Evolutionary conservation across 495 filamentous ascomycete species (phyloP).

Genomic region (Endocarpon pusillum): DNA sequence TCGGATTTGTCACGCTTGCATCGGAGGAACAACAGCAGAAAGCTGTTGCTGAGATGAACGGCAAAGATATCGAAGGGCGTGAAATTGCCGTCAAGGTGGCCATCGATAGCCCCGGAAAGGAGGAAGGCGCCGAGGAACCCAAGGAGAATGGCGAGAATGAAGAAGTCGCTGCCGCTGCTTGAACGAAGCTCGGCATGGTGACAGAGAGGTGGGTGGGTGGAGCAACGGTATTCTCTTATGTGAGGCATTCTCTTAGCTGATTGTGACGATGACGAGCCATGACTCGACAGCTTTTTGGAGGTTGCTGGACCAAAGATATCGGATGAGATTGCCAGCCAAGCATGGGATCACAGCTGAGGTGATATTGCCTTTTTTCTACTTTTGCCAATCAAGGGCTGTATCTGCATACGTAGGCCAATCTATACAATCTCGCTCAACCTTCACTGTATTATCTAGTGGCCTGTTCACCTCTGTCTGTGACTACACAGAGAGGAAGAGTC

Average conservation of each 20-base stretch:
- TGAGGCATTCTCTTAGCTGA: constrained; percentile 1
- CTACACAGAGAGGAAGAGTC: too few species aligned
- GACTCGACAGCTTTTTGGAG: constrained; percentile 1
- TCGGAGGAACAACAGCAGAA: constrained; percentile 94
- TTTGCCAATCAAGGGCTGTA: too few species aligned
- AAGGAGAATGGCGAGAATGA: constrained; percentile 23
- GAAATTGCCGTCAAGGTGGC: constrained; percentile 99
- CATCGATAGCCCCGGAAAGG: constrained; percentile 98
- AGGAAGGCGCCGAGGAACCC: constrained; percentile 47
- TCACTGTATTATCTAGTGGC: too few species aligned
- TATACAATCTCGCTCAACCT: too few species aligned
- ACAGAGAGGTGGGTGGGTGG: background rate
- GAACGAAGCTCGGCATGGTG: constrained; percentile 3
- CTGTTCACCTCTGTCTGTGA: too few species aligned
- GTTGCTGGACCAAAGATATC: too few species aligned
- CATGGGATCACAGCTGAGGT: too few species aligned
- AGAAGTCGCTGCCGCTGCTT: constrained; percentile 26
- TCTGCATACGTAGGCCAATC: too few species aligned
- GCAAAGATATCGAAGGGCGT: constrained; percentile 92
- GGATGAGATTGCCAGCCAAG: too few species aligned
- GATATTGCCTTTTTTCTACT: too few species aligned
- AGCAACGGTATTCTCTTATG: constrained; percentile 1
- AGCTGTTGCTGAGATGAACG: constrained; percentile 95
- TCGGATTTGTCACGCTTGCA: constrained; percentile 90
- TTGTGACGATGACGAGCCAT: background rate